Conservation (phyloP, 352 stramenopile genomes). For the Pythium grandisporangium region DNA sequence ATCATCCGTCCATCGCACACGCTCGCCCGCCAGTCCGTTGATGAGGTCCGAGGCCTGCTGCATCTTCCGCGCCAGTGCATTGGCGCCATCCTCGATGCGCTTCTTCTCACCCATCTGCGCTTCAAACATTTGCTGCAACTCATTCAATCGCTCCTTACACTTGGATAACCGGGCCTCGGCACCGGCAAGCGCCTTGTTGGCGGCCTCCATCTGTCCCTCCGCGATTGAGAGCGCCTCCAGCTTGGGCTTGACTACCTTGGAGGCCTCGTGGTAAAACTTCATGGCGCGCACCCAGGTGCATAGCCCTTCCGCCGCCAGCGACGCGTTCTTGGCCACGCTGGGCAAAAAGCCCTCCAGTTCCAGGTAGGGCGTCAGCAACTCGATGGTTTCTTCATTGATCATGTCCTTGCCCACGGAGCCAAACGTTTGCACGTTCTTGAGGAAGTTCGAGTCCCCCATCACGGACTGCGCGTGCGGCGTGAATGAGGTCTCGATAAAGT, state of each 20-base stretch:
- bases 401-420: constrained; percentile 93
- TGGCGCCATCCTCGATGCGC: constrained; percentile 94
- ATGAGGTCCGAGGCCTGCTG: constrained; percentile 96
- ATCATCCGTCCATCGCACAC: constrained; percentile 96
- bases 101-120: constrained; percentile 97
- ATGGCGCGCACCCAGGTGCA: constrained; percentile 97
- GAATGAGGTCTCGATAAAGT: constrained; percentile 97
- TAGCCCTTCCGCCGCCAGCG: constrained; percentile 92
- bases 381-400: constrained; percentile 99
- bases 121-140: constrained; percentile 96
- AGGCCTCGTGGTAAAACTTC: constrained; percentile 98
- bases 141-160: constrained; percentile 92
- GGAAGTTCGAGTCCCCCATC: constrained; percentile 96
- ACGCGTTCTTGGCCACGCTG: constrained; percentile 95
- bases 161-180: constrained; percentile 90
- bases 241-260: constrained; percentile 98
- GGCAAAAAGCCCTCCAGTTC: constrained; percentile 95
- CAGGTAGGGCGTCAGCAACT: constrained; percentile 95
- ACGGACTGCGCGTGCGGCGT: constrained; percentile 92
- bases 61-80: constrained; percentile 95
- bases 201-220: constrained; percentile 95
- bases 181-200: constrained; percentile 93
- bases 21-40: constrained; percentile 93
- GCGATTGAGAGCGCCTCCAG: constrained; percentile 95
- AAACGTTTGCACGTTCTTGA: constrained; percentile 96